Base-by-base conservation (phyloP, 1,284 basidiomycete species). In the Gymnopus androsaceus region DNA sequence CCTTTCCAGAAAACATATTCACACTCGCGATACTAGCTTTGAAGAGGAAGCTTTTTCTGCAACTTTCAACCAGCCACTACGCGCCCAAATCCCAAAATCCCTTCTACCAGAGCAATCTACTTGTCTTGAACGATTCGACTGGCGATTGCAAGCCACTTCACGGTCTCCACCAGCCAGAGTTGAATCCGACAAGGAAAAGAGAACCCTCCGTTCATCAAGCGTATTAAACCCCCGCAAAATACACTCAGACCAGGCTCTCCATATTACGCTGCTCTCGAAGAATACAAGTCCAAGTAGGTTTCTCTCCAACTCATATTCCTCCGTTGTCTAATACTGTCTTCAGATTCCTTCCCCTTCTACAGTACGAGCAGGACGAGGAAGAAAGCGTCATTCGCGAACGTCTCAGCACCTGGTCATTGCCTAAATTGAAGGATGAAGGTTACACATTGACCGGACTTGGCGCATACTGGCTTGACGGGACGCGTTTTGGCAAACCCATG, bases 311-410 rank as follows among this genome's bases (percentile, higher is more conserved):
- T 33, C 23, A 36, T 30, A 40, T 9, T 45, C 34, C 25, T 51
- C 33, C 25, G 23, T 9, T 45, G 46, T 31, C 48, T 19, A 21
- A 19, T 21, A 14, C 40, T 50, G 34, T 5, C 11, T 25, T 12
- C 36, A 92, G 90, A 48, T 93, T 91, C 66, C 37, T 81, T 15
- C 78, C 81, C 0, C 73, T 92, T 3, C 67, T 93, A 2, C 69
- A 75, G 15, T 77, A 80, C 3, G 91, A 93, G 69, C 83, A 86
- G 66, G 74, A 73, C 1, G 83, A 89, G 62, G 83, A 82, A 37
- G 83, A 87, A 61, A 74, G 75, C 1, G 74, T 80, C 1, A 64
- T 89, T 30, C 75, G 77, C 27, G 75, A 85, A 57, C 81, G 92
- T 33, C 74, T 94, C 14, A 73, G 80, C 0, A 81, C 77, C 21